These are phyloP conservation scores for Globisporangium cederbergense DNA, from an alignment of 352 stramenopile species.

Conservation along the genomic window DNA sequence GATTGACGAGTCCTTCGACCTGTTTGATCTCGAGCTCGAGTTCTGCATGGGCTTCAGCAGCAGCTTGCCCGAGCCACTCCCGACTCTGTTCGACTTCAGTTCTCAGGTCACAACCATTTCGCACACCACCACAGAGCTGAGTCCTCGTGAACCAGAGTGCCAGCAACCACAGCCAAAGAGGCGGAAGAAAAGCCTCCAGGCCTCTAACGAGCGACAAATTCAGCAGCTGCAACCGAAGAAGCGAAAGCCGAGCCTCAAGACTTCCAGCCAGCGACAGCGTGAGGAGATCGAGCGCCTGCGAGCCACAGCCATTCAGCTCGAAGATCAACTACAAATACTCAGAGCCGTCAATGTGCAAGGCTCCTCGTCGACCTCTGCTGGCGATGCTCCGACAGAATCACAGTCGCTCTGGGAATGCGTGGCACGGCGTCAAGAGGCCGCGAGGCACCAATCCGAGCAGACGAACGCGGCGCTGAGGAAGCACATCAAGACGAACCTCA, in stretches of 20 bases:
- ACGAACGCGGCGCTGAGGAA: neutral
- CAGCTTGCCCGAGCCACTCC: neutral
- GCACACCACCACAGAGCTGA: neutral
- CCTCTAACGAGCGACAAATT: neutral
- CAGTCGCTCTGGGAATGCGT: slow-evolving; percentile 1
- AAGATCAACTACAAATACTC: neutral
- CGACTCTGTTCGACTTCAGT: neutral
- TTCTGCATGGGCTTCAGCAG: neutral
- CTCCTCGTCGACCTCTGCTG: neutral
- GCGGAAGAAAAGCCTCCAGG: neutral
- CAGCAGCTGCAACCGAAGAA: neutral
- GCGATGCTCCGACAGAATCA: too few species aligned
- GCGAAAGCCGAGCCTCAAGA: neutral
- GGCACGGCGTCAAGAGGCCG: neutral
- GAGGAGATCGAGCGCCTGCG: neutral
- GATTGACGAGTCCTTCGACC: neutral
- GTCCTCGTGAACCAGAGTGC: neutral
- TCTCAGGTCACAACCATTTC: too few species aligned
- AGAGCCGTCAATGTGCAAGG: neutral
- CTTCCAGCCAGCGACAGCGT: neutral
- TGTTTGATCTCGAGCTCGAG: slow-evolving; percentile 5
- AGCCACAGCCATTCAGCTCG: neutral
- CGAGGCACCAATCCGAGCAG: neutral
- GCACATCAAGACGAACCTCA: neutral
- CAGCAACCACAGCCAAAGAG: neutral